Evolutionary conservation across 345 rosid species (phyloP).

Genomic region (Brassica incana): DNA sequence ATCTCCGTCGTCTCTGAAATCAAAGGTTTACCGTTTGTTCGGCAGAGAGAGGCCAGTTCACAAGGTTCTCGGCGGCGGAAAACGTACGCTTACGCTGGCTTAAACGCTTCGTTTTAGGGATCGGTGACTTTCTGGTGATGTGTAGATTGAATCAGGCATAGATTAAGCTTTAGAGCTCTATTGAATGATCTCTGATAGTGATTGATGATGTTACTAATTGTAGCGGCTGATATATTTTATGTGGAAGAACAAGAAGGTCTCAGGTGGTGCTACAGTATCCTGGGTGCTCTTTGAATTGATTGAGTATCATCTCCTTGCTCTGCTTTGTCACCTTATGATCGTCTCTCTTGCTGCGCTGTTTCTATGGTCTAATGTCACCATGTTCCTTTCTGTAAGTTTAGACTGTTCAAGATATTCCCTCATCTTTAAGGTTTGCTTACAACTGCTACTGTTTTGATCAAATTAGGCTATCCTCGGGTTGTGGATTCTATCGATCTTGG

Average conservation of each 20-base stretch:
- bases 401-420: neutral
- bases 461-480: conserved; percentile 68
- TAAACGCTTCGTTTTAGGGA: neutral
- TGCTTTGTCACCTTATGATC: conserved; percentile 66
- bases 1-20: too few species aligned
- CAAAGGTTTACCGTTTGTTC: conserved; percentile 47
- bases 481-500: conserved; percentile 68
- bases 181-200: too few species aligned
- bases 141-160: too few species aligned
- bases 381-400: conserved; percentile 66
- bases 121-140: neutral
- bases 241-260: conserved; percentile 94
- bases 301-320: conserved; percentile 75
- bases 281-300: conserved; percentile 83
- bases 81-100: neutral
- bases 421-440: neutral
- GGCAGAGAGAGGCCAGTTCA: conserved; percentile 59
- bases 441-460: conserved; percentile 17
- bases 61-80: conserved; percentile 34
- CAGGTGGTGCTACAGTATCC: conserved; percentile 73
- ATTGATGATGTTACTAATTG: too few species aligned
- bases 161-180: too few species aligned
- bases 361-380: conserved; percentile 81
- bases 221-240: conserved; percentile 37
- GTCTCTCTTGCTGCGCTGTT: conserved; percentile 65